phyloP scores from a whole-genome alignment of 2,329 filamentous ascomycete genomes.

The Aspergillus terreus region DNA sequence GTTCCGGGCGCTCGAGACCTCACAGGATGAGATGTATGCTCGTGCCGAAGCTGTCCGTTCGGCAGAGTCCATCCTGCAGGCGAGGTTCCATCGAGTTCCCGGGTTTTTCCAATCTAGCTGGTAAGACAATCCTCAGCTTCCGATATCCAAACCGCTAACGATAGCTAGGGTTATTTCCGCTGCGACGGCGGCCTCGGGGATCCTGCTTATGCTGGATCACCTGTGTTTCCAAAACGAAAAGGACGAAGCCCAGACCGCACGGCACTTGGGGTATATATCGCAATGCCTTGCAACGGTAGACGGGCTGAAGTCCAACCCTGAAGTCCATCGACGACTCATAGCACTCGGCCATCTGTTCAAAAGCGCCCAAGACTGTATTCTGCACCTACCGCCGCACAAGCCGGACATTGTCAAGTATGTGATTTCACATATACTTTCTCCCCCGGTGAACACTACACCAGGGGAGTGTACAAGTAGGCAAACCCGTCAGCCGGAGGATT shows the following conservation, averaged over 20 bases:
- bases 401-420: neutral
- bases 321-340: neutral
- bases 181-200: neutral
- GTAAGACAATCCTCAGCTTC: neutral
- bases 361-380: neutral
- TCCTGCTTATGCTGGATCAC: neutral
- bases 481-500: neutral
- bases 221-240: neutral
- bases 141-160: neutral
- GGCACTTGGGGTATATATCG: neutral
- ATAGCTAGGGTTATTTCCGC: neutral
- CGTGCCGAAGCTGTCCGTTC: neutral
- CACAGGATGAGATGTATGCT: neutral
- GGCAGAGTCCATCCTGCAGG: neutral
- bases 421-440: neutral
- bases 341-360: neutral
- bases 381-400: neutral
- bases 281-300: neutral
- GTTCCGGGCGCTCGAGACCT: neutral
- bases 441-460: neutral
- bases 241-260: neutral
- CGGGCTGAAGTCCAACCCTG: neutral
- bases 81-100: neutral
- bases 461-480: no score
- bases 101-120: neutral